phyloP scores from a whole-genome alignment of 108 stramenopile species.

The Cyclotella choctawhatcheeana region DNA sequence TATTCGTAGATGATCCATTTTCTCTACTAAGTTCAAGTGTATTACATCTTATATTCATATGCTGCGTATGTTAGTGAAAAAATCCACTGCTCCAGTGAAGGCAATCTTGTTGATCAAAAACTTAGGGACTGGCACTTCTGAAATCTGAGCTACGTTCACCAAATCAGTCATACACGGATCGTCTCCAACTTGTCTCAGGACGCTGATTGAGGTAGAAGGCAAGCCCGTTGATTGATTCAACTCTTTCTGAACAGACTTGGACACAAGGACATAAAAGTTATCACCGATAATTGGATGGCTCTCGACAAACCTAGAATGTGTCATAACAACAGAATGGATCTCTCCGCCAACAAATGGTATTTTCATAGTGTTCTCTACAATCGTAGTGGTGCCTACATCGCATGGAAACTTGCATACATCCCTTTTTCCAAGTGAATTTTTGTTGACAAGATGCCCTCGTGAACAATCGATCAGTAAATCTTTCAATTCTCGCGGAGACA shows the following conservation, averaged over 20 bases:
- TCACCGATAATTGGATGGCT: background rate
- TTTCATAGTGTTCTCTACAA: constrained; percentile 36
- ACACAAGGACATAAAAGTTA: constrained; percentile 28
- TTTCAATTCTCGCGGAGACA: constrained; percentile 34
- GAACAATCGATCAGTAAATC: constrained; percentile 38
- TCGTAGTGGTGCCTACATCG: constrained; percentile 19
- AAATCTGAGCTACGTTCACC: constrained; percentile 30
- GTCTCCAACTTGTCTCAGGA: constrained; percentile 20
- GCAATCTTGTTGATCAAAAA: constrained; percentile 36
- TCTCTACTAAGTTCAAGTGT: no score
- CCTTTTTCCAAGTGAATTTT: constrained; percentile 35
- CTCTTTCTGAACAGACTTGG: constrained; percentile 34
- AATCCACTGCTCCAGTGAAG: constrained; percentile 13
- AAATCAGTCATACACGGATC: constrained; percentile 19
- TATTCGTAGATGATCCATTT: no score
- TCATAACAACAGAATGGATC: constrained; percentile 23
- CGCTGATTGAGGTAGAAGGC: constrained; percentile 38
- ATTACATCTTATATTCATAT: no score
- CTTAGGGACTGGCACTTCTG: constrained; percentile 27
- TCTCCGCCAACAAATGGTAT: constrained; percentile 40
- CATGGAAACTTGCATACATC: constrained; percentile 17
- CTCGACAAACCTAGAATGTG: constrained; percentile 26
- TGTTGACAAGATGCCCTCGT: constrained; percentile 38
- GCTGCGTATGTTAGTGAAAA: constrained; percentile 16
- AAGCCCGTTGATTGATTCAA: constrained; percentile 1